A percentile compares a stretch with the other conserved stretches of the same genome.
These are phyloP conservation scores for Actinomucor elegans DNA, from an alignment of 371 early-diverging fungal genomes.

Conservation along the genomic window DNA sequence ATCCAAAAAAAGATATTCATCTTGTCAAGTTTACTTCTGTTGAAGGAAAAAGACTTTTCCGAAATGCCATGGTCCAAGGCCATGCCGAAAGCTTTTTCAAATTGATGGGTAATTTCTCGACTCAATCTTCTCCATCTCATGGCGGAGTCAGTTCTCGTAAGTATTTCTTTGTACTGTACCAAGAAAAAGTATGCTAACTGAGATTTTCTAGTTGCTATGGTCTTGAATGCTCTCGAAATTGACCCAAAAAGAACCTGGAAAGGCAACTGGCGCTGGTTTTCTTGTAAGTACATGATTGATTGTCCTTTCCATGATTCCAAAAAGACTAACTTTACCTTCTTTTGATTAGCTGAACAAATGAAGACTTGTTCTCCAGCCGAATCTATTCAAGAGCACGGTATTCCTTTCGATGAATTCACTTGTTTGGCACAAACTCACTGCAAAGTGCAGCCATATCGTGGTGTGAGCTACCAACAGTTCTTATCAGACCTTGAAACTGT, in stretches of 20 bases:
- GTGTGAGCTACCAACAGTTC: slow-evolving; percentile 69
- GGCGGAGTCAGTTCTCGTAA: slow-evolving; percentile 58
- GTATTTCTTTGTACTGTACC: slow-evolving; percentile 14
- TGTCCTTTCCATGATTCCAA: slow-evolving; percentile 43
- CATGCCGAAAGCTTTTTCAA: slow-evolving; percentile 85
- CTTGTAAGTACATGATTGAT: slow-evolving; percentile 30
- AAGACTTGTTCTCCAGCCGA: slow-evolving; percentile 78
- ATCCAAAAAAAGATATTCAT: slow-evolving; percentile 2
- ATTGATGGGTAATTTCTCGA: slow-evolving; percentile 83
- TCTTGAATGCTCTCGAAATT: slow-evolving; percentile 89
- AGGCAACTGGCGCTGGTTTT: slow-evolving; percentile 89
- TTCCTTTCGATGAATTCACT: slow-evolving; percentile 84
- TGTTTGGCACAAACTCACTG: slow-evolving; percentile 85
- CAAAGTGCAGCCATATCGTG: slow-evolving; percentile 67
- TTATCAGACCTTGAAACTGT: slow-evolving; percentile 64
- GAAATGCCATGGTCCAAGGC: slow-evolving; percentile 71
- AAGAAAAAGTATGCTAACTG: background rate
- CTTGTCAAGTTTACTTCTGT: slow-evolving; percentile 51
- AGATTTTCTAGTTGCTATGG: slow-evolving; percentile 73
- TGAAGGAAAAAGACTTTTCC: slow-evolving; percentile 78
- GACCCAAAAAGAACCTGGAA: slow-evolving; percentile 89
- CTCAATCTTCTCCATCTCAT: slow-evolving; percentile 76
- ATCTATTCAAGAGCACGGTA: slow-evolving; percentile 71
- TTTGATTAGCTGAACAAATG: slow-evolving; percentile 84
- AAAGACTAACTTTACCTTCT: too few relatives aligned